phyloP scores from a whole-genome alignment of 352 stramenopile genomes.

The Phytophthora sojae region DNA sequence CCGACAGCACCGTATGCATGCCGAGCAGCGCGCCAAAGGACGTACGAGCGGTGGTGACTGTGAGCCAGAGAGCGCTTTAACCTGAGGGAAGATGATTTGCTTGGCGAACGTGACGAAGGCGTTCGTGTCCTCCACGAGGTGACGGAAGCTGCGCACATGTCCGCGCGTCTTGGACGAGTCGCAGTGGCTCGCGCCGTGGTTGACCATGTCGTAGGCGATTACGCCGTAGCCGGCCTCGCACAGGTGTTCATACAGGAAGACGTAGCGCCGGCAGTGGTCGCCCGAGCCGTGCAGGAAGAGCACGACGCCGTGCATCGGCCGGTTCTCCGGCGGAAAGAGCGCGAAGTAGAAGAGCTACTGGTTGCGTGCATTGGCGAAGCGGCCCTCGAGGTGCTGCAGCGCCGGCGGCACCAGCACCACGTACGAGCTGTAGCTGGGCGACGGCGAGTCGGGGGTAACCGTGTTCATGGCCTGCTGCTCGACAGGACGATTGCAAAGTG shows the following conservation, averaged over 20 bases:
- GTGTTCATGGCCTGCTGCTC: not conserved
- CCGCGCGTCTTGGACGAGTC: slow-evolving; percentile 34
- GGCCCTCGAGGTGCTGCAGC: slow-evolving; percentile 40
- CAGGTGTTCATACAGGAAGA: slow-evolving; percentile 48
- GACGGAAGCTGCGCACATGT: slow-evolving; percentile 39
- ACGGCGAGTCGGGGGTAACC: not conserved
- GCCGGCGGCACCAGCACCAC: slow-evolving; percentile 26
- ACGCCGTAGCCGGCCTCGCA: slow-evolving; percentile 47
- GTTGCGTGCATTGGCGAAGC: slow-evolving; percentile 40
- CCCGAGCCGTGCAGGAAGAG: slow-evolving; percentile 53
- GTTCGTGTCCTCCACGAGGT: slow-evolving; percentile 57
- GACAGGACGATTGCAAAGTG: not conserved
- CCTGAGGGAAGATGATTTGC: slow-evolving; percentile 25
- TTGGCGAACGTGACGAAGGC: slow-evolving; percentile 47
- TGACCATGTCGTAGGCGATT: slow-evolving; percentile 51
- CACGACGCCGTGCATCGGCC: slow-evolving; percentile 40
- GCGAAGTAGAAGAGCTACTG: slow-evolving; percentile 48
- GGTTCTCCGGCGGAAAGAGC: slow-evolving; percentile 32
- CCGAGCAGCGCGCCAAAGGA: slow-evolving; percentile 63
- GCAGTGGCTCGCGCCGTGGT: slow-evolving; percentile 50
- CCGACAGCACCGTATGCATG: slow-evolving; percentile 56
- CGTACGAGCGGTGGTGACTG: slow-evolving; percentile 44
- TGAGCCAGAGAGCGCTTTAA: slow-evolving; percentile 11
- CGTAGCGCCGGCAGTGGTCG: slow-evolving; percentile 50
- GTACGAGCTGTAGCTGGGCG: slow-evolving; percentile 20